Percentiles rank a stretch among this genome's conserved stretches.
Evolutionary conservation across 306 rosid species (phyloP).

Genomic region (Acacia crassicarpa): DNA sequence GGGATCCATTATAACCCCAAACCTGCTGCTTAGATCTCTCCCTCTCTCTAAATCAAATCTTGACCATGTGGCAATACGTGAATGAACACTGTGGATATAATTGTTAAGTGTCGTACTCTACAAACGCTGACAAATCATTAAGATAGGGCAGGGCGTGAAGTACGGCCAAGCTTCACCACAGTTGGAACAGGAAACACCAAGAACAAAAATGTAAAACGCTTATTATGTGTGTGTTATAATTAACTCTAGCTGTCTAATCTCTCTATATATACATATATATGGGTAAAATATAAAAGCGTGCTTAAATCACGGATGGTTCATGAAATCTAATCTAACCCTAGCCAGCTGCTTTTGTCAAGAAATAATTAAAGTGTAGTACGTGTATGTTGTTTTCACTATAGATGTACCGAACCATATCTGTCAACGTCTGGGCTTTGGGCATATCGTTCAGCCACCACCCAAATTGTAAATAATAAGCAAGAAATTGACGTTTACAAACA

Average conservation of each 20-base stretch:
- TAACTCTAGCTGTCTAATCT: not conserved
- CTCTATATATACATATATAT: not conserved
- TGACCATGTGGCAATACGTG: not conserved
- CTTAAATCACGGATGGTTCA: not conserved
- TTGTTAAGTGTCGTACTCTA: slow-evolving; percentile 11
- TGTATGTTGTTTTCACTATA: not conserved
- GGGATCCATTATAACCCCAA: not conserved
- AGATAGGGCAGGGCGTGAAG: not conserved
- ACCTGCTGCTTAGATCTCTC: not conserved
- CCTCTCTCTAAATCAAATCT: not conserved
- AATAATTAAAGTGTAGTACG: not conserved
- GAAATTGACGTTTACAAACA: not conserved
- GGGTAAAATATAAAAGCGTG: not conserved
- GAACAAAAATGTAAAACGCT: not conserved
- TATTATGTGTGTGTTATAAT: not conserved
- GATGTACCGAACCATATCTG: not conserved
- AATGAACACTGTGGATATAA: not conserved
- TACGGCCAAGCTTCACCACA: not conserved
- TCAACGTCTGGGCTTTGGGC: not conserved
- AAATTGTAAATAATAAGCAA: not conserved
- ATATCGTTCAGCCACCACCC: not conserved
- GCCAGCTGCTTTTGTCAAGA: not conserved
- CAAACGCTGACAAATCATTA: not conserved
- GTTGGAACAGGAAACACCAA: not conserved
- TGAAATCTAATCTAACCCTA: not conserved